These are phyloP conservation scores for Cercophora sp. DNA, from an alignment of 495 filamentous ascomycete genomes.

Conservation along the genomic window DNA sequence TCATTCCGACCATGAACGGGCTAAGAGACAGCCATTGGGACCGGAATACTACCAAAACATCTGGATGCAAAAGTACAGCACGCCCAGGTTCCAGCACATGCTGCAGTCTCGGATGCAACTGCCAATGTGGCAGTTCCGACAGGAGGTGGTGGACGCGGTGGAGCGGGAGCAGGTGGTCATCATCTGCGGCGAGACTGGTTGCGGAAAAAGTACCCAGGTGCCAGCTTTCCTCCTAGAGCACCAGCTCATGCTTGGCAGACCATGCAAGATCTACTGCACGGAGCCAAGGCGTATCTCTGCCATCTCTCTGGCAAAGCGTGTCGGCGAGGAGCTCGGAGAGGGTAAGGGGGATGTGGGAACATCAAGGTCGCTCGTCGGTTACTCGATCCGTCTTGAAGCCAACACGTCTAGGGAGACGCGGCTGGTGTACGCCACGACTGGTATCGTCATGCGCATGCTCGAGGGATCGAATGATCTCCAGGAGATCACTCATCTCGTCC, in stretches of 20 bases:
- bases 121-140: slow-evolving; percentile 83
- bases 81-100: slow-evolving; percentile 58
- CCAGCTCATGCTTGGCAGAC: slow-evolving; percentile 70
- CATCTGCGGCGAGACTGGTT: slow-evolving; percentile 92
- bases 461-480: slow-evolving; percentile 79
- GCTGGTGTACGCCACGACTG: slow-evolving; percentile 80
- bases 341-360: slow-evolving; percentile 76
- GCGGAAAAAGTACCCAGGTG: slow-evolving; percentile 95
- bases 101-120: slow-evolving; percentile 63
- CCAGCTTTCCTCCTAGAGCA: slow-evolving; percentile 89
- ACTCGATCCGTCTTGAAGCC: slow-evolving; percentile 87
- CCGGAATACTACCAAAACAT: slow-evolving; percentile 54
- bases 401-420: slow-evolving; percentile 75
- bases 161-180: slow-evolving; percentile 78
- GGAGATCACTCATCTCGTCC: slow-evolving; percentile 85
- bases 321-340: slow-evolving; percentile 93
- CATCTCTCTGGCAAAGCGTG: slow-evolving; percentile 83
- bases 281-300: slow-evolving; percentile 96
- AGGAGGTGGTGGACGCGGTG: slow-evolving; percentile 68
- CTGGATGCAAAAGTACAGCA: slow-evolving; percentile 67
- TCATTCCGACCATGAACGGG: slow-evolving; percentile 36
- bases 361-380: slow-evolving; percentile 78
- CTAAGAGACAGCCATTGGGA: slow-evolving; percentile 26
- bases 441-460: slow-evolving; percentile 95
- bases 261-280: slow-evolving; percentile 91